Base-by-base conservation (phyloP, 2,329 filamentous ascomycete species). In the Parastagonospora nodorum region DNA sequence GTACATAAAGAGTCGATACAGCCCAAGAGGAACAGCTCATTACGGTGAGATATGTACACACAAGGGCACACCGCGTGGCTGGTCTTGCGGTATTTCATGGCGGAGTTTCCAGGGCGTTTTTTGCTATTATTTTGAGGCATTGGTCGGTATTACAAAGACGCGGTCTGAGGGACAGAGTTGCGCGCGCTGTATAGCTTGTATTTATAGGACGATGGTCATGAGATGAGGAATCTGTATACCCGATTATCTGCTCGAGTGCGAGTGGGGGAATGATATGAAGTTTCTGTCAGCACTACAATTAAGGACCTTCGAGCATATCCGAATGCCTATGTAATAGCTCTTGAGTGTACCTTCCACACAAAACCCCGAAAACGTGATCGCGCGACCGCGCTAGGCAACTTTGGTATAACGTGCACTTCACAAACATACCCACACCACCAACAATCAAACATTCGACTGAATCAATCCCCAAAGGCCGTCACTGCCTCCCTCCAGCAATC, bases 1-100 rank as follows among this genome's bases (percentile, higher is more conserved):
- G 67, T 67, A 8, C 62, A 69, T 51, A 67, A 67, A 51, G 65
- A 72, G 53, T 51, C 38, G 5, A 50, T 70, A 14, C 60, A 67
- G 45, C 57, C 66, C 5, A 67, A 64, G 32, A 51, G 55, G 30
- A 63, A 58, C 11, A 53, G 48, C 8, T 60, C 58, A 30, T 51
- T 58, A n/a, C 51, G 63, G 35, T 62, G 54, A 48, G 14, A 19
- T 7, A 42, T n/a, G 8, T 28, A 11, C 8, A 19, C 8, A 27
- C n/a, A 19, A 29, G 33, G 19, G 19, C 19, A 24, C 19, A 24
- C 19, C 19, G 19, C 19, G 19, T 24, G 19, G 19, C 19, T 24
- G 19, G 19, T 24, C 19, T 24, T 3, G 19, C 19, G 19, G 19
- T 24, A 24, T 24, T 24, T 24, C 3, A 24, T 15, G 4, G 33